phyloP scores from a whole-genome alignment of 208 protist genomes.

The Balamuthia mandrillaris region DNA sequence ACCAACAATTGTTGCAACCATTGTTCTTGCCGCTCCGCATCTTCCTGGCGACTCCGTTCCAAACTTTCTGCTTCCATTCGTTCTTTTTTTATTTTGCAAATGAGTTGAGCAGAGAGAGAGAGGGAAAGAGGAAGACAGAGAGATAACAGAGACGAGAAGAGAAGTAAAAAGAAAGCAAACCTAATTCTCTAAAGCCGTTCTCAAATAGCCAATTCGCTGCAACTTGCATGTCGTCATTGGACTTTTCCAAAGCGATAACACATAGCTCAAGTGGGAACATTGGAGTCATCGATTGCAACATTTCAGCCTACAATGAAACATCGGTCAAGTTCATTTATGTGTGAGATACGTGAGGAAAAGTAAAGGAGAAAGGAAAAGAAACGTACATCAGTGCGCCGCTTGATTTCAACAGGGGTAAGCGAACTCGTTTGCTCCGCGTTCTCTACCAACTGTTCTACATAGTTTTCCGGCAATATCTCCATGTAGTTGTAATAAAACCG shows the following conservation, averaged over 20 bases:
- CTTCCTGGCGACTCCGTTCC: too few species aligned
- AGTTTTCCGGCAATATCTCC: slow-evolving; percentile 21
- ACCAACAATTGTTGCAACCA: too few species aligned
- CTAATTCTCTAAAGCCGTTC: slow-evolving; percentile 29
- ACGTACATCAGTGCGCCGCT: neutral
- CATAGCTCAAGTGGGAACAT: slow-evolving; percentile 42
- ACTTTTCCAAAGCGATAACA: slow-evolving; percentile 19
- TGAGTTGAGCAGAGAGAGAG: too few species aligned
- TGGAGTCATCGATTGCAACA: slow-evolving; percentile 39
- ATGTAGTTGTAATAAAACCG: slow-evolving; percentile 34
- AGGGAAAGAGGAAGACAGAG: too few species aligned
- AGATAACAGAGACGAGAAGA: too few species aligned
- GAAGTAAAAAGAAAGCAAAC: too few species aligned
- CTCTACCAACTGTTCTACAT: slow-evolving; percentile 34
- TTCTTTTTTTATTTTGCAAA: too few species aligned
- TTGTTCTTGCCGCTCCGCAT: too few species aligned
- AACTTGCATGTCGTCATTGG: slow-evolving; percentile 5
- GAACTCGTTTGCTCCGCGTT: neutral
- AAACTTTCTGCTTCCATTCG: too few species aligned
- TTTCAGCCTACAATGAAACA: too few species aligned
- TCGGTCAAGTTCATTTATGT: neutral
- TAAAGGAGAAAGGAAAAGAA: neutral
- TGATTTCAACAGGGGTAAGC: neutral
- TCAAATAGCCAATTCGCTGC: slow-evolving; percentile 40
- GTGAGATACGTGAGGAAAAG: neutral